phyloP scores from a whole-genome alignment of 495 filamentous ascomycete genomes.

The Daldinia vernicosa region DNA sequence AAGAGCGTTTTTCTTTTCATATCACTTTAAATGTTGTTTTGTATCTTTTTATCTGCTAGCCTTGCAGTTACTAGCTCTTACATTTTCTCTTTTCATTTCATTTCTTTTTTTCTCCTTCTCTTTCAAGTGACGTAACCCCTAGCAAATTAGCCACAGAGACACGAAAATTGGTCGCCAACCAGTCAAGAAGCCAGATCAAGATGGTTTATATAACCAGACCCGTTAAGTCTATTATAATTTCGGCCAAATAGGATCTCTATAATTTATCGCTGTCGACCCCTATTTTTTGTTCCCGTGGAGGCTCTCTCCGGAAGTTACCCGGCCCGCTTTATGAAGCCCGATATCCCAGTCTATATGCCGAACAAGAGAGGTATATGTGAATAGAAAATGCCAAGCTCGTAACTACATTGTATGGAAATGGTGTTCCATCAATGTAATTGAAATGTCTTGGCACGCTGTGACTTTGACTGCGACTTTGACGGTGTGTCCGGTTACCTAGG shows the following conservation, averaged over 20 bases:
- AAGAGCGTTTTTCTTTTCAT: conserved; percentile 9
- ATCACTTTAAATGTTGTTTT: too few relatives aligned
- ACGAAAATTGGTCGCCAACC: conserved; percentile 11
- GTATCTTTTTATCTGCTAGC: conserved; percentile 4
- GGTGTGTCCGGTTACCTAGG: conserved; percentile 2
- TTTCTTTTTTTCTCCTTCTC: conserved; percentile 5
- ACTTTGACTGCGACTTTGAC: conserved; percentile 25
- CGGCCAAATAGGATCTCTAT: neutral
- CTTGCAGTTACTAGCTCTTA: conserved; percentile 5
- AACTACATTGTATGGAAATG: neutral
- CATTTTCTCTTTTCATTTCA: neutral
- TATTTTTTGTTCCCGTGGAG: conserved; percentile 2
- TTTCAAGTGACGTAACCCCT: neutral
- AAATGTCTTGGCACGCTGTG: conserved; percentile 29
- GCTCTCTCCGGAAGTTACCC: neutral
- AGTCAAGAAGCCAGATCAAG: conserved; percentile 4
- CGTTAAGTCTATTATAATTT: conserved; percentile 4
- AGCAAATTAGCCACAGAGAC: conserved; percentile 27
- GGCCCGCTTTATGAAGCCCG: conserved; percentile 13
- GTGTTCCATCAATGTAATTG: neutral
- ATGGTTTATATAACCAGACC: conserved; percentile 1
- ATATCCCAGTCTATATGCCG: conserved; percentile 39
- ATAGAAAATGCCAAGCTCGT: conserved; percentile 22
- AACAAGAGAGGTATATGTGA: conserved; percentile 20
- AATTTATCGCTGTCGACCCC: neutral